Conservation (phyloP, 2,329 filamentous ascomycete genomes). For the Erysiphe pulchra region DNA sequence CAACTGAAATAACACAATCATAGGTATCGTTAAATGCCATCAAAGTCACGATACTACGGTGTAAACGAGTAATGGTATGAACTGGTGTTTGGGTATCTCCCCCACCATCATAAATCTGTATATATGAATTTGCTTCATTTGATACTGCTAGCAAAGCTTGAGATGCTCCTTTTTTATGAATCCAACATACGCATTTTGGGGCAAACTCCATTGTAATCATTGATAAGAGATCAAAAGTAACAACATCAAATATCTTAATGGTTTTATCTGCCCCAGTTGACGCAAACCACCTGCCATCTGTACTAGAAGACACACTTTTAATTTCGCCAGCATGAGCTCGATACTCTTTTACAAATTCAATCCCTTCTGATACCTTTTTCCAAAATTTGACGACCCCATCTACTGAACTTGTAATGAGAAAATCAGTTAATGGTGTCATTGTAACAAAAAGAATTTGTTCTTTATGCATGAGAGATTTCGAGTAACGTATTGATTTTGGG, state of each 20-base stretch:
- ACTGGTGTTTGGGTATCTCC: constrained; percentile 55
- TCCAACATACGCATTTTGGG: constrained; percentile 71
- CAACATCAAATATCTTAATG: constrained; percentile 57
- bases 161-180: constrained; percentile 70
- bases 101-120: constrained; percentile 71
- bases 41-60: constrained; percentile 53
- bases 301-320: constrained; percentile 57
- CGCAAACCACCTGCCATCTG: constrained; percentile 80
- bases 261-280: constrained; percentile 59
- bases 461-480: constrained; percentile 94
- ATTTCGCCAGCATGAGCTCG: constrained; percentile 73
- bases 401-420: constrained; percentile 76
- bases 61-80: constrained; percentile 55
- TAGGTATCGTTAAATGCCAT: constrained; percentile 77
- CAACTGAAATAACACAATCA: constrained; percentile 75
- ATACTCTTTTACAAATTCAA: constrained; percentile 98
- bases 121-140: constrained; percentile 41
- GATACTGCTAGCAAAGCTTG: constrained; percentile 68
- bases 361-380: constrained; percentile 77
- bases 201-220: constrained; percentile 55
- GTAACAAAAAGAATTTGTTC: constrained; percentile 76
- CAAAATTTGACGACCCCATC: constrained; percentile 99
- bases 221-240: constrained; percentile 68
- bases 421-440: constrained; percentile 76
- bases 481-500: constrained; percentile 59